Conservation (phyloP, 139 green algal genomes). For the Chlorella sp. region DNA sequence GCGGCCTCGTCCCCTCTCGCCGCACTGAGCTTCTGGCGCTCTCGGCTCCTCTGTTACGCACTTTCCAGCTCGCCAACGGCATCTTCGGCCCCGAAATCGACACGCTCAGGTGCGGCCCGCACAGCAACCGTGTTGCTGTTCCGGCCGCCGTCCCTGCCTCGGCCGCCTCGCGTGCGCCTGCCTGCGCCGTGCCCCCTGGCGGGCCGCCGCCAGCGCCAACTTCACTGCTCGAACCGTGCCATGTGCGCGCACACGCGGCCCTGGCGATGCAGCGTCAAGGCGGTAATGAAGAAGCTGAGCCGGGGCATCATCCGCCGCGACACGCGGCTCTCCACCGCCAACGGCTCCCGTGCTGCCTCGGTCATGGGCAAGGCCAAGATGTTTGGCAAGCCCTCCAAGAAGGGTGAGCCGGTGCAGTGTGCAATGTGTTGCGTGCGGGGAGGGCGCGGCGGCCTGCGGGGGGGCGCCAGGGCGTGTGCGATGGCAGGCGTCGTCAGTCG, state of each 20-base stretch:
- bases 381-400: background rate
- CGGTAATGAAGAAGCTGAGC: slow-evolving; percentile 37
- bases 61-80: background rate
- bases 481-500: background rate
- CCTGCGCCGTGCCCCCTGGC: too few species aligned
- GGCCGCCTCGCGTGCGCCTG: too few species aligned
- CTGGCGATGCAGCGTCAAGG: slow-evolving; percentile 30
- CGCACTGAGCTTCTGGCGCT: background rate
- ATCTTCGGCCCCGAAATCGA: slow-evolving; percentile 15
- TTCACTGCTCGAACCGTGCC: too few species aligned
- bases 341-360: background rate
- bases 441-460: background rate
- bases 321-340: background rate
- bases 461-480: background rate
- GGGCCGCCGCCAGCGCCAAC: too few species aligned
- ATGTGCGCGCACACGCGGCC: too few species aligned
- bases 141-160: too few species aligned
- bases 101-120: too few species aligned
- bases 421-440: background rate
- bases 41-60: background rate
- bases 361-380: slow-evolving; percentile 3
- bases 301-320: slow-evolving; percentile 13
- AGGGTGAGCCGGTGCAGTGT: background rate
- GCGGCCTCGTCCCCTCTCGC: background rate
- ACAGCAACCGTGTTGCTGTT: too few species aligned